Base-by-base conservation (phyloP, 2,329 filamentous ascomycete species). In the Diaporthe australafricana region DNA sequence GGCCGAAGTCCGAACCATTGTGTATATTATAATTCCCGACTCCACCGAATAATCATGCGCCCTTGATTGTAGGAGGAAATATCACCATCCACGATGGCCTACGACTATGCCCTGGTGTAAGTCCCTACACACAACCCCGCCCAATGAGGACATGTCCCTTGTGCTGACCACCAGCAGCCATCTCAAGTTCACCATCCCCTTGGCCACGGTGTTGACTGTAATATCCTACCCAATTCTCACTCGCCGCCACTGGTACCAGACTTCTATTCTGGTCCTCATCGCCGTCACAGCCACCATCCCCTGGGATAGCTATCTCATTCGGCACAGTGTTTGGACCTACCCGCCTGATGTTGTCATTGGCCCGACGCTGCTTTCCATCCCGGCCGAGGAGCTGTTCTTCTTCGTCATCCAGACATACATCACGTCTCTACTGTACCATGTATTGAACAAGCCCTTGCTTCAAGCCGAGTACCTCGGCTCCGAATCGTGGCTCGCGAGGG, bases 381-480 rank as follows among this genome's bases (percentile, higher is more conserved):
- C 93, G 0, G 79, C 87, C 5, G 93, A 94, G 77, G 92, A 94
- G 78, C 81, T 94, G 5, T 94, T 94, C 81, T 94, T 94, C 85
- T 94, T 94, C 79, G 81, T 93, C 25, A 88, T 94, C 30, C 93
- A 94, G 81, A 94, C 92, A 1, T 94, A 93, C 80, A 93, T 90
- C 77, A 93, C 92, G 0, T 87, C 89, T 0, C 81, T 94, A 63
- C 78, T 94, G 11, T 94, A 94, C 77, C 84, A 93, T 12, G 80
- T 94, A 1, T 79, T 91, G 25, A 93, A 87, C 80, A 93, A 92
- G 78, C 85, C 90, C 0, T 83, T 92, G 9, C 86, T 92, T 70
- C 83, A 86, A 53, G 77, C 84, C 0, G 79, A 84, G 38, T 85
- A 83, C 56, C 79, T 87, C 2, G 16, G 5, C 25, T 42, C 72